Evolutionary conservation across 768 basidiomycete genomes (phyloP), one percentile per base, ranked within the genome.

Genomic region (Russula earlei): DNA sequence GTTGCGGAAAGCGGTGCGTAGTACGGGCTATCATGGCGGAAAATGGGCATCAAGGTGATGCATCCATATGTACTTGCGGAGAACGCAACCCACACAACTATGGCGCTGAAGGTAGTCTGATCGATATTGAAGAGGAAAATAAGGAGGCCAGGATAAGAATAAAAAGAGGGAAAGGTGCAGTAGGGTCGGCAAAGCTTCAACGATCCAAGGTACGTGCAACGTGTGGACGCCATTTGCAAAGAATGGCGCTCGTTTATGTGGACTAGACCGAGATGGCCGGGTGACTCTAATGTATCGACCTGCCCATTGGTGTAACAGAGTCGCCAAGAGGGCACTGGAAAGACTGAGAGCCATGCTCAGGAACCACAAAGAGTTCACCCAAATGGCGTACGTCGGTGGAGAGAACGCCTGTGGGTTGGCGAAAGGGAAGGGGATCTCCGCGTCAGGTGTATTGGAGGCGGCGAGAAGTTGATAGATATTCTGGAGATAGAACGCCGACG

Each of bases 41-140:
- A 50, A 25, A 50, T 27, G 3, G 45, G 53, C 29, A 54, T 31
- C 10, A 54, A n/a, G 0, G 53, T 54, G 44, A 54, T 40, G 37
- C 19, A 54, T 10, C 3, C 14, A 17, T 54, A 54, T 10, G 47
- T 3, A 17, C 9, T 20, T 29, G 3, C 20, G 20, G 12, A 54
- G 8, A 47, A 6, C 22, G 19, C 45, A 20, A 47, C 25, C 45
- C 37, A 54, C 9, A 5, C 25, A 9, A 40, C 9, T 14, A 47
- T 20, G 10, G 33, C 27, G n/a, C 4, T 14, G 49, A 50, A 50
- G 25, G n/a, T 20, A 3, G 37, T 38, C 11, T 38, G 24, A 19
- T 50, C 40, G 37, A 50, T 4, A 19, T 50, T 50, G n/a, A 20
- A 50, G n/a, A 40, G 11, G 25, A 50, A 50, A 10, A 50, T 12